Evolutionary conservation across 2,329 filamentous ascomycete species (phyloP), one percentile per base, ranked within the genome.

Genomic region (Claviceps monticola): DNA sequence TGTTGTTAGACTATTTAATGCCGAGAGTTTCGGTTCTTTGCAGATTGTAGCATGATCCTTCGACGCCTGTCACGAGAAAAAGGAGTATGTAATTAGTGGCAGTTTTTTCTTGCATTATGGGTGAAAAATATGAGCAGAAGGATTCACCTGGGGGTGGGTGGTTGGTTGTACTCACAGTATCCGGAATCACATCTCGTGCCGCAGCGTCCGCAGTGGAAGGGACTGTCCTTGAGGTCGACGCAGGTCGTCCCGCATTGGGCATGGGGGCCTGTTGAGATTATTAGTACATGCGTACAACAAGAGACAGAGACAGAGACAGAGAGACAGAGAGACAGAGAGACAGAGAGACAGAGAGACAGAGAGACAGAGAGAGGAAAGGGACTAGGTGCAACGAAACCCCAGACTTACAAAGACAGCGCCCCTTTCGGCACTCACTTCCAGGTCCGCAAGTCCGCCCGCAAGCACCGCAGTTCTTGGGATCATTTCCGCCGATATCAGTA

Each of bases 181-280:
- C 38, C 38, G 16, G 38, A 26, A 4, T 23, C 36, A 19, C 48
- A 50, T 16, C 23, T 16, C n/a, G 9, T 50, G 17, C 48, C 48
- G 34, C 48, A 50, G 26, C 42, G 43, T 11, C 48, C 48, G 41
- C 48, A 50, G 41, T 50, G 19, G 17, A 23, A 44, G 41, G 48
- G 48, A 17, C 17, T 50, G 48, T 50, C 19, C n/a, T 26, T 45
- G 9, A 50, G 19, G 41, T 45, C 34, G 1, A 50, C n/a, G 41
- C 48, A 50, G 9, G 48, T 44, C 13, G 7, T 38, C 17, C 48
- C 48, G 41, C 48, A 50, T 38, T 50, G 48, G n/a, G 37, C 17
- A 11, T 26, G 13, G 2, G 41, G 48, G 16, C 48, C 48, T 50
- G 9, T 9, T 11, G 9, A 34, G 16, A 29, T 6, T 16, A 13